A percentile compares a stretch with the other conserved stretches of the same genome.
Evolutionary conservation across 345 rosid genomes (phyloP).

Genomic region (Salix brachista): DNA sequence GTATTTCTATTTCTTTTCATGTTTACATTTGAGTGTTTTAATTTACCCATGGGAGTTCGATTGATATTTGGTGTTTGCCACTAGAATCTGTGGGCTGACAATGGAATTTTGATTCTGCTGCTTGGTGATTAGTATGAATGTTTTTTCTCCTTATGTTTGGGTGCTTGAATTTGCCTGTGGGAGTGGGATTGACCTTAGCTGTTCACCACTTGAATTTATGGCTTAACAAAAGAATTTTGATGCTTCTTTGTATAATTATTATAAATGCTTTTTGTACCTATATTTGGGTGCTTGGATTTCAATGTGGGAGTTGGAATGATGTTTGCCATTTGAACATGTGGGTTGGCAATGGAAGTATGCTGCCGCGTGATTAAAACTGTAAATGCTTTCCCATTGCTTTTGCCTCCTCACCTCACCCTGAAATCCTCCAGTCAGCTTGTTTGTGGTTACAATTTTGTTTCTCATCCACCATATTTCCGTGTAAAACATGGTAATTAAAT

Average conservation of each 20-base stretch:
- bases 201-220: background rate
- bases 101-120: background rate
- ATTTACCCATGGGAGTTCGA: background rate
- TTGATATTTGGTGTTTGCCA: background rate
- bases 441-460: background rate
- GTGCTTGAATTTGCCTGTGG: background rate
- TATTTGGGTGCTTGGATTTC: background rate
- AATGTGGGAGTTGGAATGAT: background rate
- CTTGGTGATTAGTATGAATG: background rate
- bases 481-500: background rate
- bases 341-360: background rate
- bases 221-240: background rate
- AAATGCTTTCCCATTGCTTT: background rate
- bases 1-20: conserved; percentile 4
- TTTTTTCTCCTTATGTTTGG: background rate
- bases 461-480: background rate
- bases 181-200: background rate
- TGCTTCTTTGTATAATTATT: background rate
- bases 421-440: background rate
- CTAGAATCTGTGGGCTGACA: background rate
- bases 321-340: background rate
- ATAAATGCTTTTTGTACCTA: background rate
- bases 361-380: background rate
- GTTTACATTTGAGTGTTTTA: background rate
- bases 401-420: background rate